Evolutionary conservation across 257 asterid species (phyloP), one percentile per base, ranked within the genome.

Genomic region (Solanum commersonii): DNA sequence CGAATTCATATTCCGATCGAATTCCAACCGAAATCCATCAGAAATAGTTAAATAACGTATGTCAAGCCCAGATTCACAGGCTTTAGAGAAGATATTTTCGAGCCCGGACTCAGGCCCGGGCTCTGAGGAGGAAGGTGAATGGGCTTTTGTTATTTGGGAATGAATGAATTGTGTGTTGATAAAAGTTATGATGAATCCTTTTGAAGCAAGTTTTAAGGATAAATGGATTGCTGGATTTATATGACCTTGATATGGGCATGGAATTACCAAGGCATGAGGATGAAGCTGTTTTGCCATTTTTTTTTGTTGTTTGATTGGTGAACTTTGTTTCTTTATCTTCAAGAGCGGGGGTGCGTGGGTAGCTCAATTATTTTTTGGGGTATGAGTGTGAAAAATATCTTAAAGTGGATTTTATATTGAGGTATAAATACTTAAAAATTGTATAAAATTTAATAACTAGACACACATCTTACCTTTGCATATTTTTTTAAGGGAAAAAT

Each of bases 241-340:
- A 33, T 88, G 90, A 37, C 90, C 90, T 84, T 88, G 90, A 68
- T 12, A 73, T 20, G 83, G 87, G 5, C 37, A 46, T 83, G 90
- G 87, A 84, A 84, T 31, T 67, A 84, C 37, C 65, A 84, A 27
- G 15, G 87, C 87, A 34, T 84, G 87, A 60, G 37, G 84, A 56
- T 60, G 87, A 60, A 37, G 6, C 35, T 35, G 37, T 76, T 25
- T 82, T 76, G 63, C 63, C 63, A 52, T 52, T 81, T 82, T 82
- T 82, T 67, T n/a, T 46, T 14, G 27, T 5, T 37, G 29, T 11
- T 83, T 8, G 18, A 22, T 35, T 74, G 31, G 1, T 74, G 33
- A 74, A 37, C 10, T 74, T 74, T 23, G 74, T 27, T 68, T 68
- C 5, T 12, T 12, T 68, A 13, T n/a, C 31, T 65, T 65, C 16